Evolutionary conservation across 176 grass and related monocot genomes (phyloP).

Genomic region (Cenchrus purpureus): DNA sequence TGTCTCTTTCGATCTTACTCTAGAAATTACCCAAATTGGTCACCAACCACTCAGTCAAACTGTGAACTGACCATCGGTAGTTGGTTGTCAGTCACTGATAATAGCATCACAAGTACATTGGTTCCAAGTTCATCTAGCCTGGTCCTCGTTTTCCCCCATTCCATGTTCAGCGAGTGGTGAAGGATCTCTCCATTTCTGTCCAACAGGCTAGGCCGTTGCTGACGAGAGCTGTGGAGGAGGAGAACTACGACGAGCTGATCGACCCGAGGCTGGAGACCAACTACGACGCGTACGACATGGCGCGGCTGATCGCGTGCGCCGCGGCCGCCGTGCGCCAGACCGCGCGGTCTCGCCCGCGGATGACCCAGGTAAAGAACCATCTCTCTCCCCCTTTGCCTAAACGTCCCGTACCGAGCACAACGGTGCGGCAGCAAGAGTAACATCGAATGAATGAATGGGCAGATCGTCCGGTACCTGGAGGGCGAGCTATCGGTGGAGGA

Average conservation of each 20-base stretch:
- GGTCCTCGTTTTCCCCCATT: background rate
- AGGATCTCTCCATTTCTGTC: background rate
- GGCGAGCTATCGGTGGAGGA: conserved; percentile 83
- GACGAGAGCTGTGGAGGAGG: conserved; percentile 50
- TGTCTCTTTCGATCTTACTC: background rate
- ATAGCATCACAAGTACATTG: background rate
- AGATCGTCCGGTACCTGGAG: conserved; percentile 87
- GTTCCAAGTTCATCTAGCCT: background rate
- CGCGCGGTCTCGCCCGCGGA: conserved; percentile 70
- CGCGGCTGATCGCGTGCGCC: conserved; percentile 69
- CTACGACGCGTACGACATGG: conserved; percentile 79
- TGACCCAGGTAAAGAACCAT: conserved; percentile 59
- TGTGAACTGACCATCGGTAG: background rate
- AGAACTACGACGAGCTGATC: conserved; percentile 62
- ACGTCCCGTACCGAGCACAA: background rate
- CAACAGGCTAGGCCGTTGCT: conserved; percentile 73
- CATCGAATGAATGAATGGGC: background rate
- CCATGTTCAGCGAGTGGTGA: background rate
- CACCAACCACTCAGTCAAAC: background rate
- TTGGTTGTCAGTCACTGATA: background rate
- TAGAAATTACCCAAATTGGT: background rate
- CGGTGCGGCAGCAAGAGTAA: background rate
- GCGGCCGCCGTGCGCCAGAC: conserved; percentile 73
- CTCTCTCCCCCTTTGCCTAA: background rate
- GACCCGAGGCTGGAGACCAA: conserved; percentile 58